Percentiles rank a stretch among this genome's conserved stretches.
Evolutionary conservation across 164 flowering plant genomes (phyloP).

Genomic region (Saururus chinensis): DNA sequence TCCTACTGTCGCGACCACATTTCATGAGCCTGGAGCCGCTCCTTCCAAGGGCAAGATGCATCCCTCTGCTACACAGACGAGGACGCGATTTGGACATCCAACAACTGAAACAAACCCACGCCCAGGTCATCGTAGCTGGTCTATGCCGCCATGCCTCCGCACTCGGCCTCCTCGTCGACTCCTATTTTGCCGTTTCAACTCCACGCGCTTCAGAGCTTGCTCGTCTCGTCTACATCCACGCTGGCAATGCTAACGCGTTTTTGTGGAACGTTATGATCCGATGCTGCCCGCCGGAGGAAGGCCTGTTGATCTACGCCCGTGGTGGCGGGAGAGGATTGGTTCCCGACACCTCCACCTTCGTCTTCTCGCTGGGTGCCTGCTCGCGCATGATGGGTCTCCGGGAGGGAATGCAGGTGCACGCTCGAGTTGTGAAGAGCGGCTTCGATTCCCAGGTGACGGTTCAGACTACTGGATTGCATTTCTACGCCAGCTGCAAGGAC

Average conservation of each 20-base stretch:
- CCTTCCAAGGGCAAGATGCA: conserved; percentile 5
- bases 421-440: conserved; percentile 24
- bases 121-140: background rate
- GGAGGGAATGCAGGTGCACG: conserved; percentile 42
- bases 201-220: background rate
- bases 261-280: conserved; percentile 2
- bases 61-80: background rate
- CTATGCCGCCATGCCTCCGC: background rate
- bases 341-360: conserved; percentile 25
- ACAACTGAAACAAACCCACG: conserved; percentile 4
- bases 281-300: conserved; percentile 2
- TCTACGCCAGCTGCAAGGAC: conserved; percentile 29
- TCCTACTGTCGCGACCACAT: too few species aligned
- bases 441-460: conserved; percentile 20
- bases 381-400: conserved; percentile 26
- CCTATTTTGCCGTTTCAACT: background rate
- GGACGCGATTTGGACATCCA: background rate
- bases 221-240: background rate
- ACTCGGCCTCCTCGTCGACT: background rate
- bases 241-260: background rate
- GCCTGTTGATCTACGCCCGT: background rate
- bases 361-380: conserved; percentile 39
- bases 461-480: conserved; percentile 34
- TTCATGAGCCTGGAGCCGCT: background rate
- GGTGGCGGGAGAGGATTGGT: background rate